Percentiles rank a stretch among this genome's conserved stretches.
Conservation (phyloP, 2,329 filamentous ascomycete genomes). For the Penicillium sp. region DNA sequence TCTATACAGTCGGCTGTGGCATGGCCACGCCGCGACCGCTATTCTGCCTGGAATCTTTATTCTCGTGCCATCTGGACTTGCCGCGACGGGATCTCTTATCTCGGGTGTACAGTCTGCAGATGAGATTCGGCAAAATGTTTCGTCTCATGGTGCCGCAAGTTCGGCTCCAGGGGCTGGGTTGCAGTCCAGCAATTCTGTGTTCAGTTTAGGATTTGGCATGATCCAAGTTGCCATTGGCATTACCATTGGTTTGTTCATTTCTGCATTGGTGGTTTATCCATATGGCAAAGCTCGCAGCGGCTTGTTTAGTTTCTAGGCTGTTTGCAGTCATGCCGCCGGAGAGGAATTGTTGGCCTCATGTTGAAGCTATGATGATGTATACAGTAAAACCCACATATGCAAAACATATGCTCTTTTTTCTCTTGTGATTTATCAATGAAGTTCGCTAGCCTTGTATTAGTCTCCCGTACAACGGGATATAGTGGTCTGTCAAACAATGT, state of each 20-base stretch:
- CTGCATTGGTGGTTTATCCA: conserved; percentile 43
- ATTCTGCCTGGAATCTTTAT: conserved; percentile 84
- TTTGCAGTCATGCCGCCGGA: not conserved
- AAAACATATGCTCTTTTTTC: too few species aligned
- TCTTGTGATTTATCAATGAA: too few species aligned
- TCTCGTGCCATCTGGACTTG: conserved; percentile 59
- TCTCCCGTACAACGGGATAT: too few species aligned
- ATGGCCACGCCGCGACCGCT: conserved; percentile 76
- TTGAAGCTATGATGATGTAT: not conserved
- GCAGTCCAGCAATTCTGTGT: conserved; percentile 16
- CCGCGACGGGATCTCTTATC: conserved; percentile 57
- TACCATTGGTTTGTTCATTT: conserved; percentile 44
- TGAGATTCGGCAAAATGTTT: conserved; percentile 44
- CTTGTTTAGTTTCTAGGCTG: conserved; percentile 38
- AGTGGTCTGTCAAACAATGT: too few species aligned
- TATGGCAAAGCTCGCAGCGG: conserved; percentile 44
- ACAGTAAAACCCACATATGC: not conserved
- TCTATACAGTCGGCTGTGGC: conserved; percentile 67
- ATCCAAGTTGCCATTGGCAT: conserved; percentile 45
- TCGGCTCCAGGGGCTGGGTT: conserved; percentile 20
- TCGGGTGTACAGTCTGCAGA: conserved; percentile 56
- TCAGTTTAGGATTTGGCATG: conserved; percentile 43
- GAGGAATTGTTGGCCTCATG: not conserved
- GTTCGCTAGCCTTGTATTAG: too few species aligned
- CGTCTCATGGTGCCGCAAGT: conserved; percentile 12